Percentiles rank a stretch among this genome's conserved stretches.
phyloP scores from a whole-genome alignment of 345 rosid genomes.

The Aurinia saxatilis region DNA sequence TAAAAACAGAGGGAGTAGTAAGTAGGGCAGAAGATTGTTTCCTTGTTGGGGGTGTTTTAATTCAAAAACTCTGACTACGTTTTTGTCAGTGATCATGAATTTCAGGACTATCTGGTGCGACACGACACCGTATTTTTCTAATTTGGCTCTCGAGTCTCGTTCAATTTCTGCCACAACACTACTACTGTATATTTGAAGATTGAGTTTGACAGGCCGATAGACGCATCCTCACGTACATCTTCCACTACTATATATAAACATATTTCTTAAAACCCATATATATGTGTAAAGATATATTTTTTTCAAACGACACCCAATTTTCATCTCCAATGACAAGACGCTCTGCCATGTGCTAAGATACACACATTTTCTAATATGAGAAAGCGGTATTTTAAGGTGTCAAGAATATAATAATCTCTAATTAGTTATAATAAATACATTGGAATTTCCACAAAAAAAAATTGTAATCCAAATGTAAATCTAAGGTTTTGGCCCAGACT shows the following conservation, averaged over 20 bases:
- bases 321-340: constrained; percentile 14
- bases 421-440: no score
- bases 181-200: constrained; percentile 7
- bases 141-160: constrained; percentile 10
- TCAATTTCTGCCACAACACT: constrained; percentile 9
- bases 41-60: constrained; percentile 9
- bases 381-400: no score
- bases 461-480: no score
- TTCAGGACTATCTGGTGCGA: constrained; percentile 19
- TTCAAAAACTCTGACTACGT: constrained; percentile 17
- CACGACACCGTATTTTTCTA: constrained; percentile 18
- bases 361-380: neutral
- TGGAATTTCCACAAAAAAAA: no score
- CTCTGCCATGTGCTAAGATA: constrained; percentile 9
- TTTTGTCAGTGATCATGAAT: constrained; percentile 15
- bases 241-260: no score
- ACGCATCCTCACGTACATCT: constrained; percentile 18
- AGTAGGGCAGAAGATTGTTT: constrained; percentile 18
- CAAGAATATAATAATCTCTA: no score
- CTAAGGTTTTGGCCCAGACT: no score
- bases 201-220: constrained; percentile 24
- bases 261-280: no score
- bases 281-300: neutral
- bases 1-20: no score
- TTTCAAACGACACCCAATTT: constrained; percentile 18